Evolutionary conservation across 805 yeast species (phyloP).

Genomic region (Ogataea kodamae): DNA sequence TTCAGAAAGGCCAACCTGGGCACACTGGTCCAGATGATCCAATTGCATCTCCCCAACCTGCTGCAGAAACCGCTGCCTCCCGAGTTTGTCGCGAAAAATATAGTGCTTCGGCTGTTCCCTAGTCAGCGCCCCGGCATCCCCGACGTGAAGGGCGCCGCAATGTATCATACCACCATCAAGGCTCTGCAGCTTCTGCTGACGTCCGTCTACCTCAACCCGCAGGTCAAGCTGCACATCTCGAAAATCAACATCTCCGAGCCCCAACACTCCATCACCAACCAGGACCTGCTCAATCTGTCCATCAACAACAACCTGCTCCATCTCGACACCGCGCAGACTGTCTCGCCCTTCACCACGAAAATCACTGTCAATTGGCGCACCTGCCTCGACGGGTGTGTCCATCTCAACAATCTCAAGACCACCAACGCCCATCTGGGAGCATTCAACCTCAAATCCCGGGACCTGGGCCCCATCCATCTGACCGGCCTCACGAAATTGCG

Average conservation of each 20-base stretch:
- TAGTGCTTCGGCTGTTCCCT: slow-evolving; percentile 56
- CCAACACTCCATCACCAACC: slow-evolving; percentile 20
- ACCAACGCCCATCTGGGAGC: slow-evolving; percentile 28
- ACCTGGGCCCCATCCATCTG: slow-evolving; percentile 17
- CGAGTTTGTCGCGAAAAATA: slow-evolving; percentile 40
- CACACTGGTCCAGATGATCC: slow-evolving; percentile 45
- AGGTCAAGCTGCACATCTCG: slow-evolving; percentile 50
- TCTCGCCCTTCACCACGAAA: slow-evolving; percentile 44
- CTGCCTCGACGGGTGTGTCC: slow-evolving; percentile 49
- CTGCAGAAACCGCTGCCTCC: slow-evolving; percentile 44
- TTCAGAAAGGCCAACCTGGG: slow-evolving; percentile 49
- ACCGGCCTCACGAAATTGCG: slow-evolving; percentile 4
- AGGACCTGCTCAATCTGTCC: slow-evolving; percentile 29
- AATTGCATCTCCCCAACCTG: slow-evolving; percentile 47
- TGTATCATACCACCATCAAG: slow-evolving; percentile 55
- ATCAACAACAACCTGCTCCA: slow-evolving; percentile 23
- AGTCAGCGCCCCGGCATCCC: slow-evolving; percentile 53
- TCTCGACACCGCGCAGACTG: slow-evolving; percentile 6
- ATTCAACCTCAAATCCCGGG: slow-evolving; percentile 20
- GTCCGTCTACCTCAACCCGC: slow-evolving; percentile 52
- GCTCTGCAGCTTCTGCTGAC: slow-evolving; percentile 53
- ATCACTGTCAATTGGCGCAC: slow-evolving; percentile 56
- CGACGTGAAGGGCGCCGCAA: slow-evolving; percentile 48
- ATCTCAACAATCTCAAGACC: slow-evolving; percentile 33
- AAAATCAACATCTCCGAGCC: slow-evolving; percentile 35